phyloP scores from a whole-genome alignment of 352 stramenopile genomes.

The Pythium pectinolyticum region DNA sequence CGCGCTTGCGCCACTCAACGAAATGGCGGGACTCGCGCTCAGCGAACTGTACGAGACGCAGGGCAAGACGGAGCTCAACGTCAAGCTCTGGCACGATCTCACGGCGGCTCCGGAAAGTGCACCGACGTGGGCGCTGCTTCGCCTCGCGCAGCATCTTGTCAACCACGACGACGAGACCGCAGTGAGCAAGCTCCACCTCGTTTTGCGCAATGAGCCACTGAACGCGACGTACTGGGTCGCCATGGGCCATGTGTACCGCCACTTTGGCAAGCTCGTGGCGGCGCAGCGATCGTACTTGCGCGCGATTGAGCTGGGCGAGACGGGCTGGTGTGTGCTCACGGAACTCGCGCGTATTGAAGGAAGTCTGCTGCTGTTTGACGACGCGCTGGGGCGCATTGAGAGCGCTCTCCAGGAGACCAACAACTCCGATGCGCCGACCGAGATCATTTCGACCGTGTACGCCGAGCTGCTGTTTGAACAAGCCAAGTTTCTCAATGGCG shows the following conservation, averaged over 20 bases:
- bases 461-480: constrained; percentile 75
- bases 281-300: constrained; percentile 80
- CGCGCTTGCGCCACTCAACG: constrained; percentile 48
- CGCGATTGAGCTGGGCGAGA: constrained; percentile 69
- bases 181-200: constrained; percentile 68
- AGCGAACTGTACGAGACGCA: constrained; percentile 71
- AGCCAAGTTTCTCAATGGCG: constrained; percentile 69
- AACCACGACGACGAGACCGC: constrained; percentile 64
- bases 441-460: constrained; percentile 59
- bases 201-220: constrained; percentile 69
- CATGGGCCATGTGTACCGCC: constrained; percentile 77
- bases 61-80: constrained; percentile 57
- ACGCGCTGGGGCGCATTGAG: constrained; percentile 63
- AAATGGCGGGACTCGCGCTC: constrained; percentile 60
- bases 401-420: constrained; percentile 32
- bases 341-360: constrained; percentile 83
- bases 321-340: constrained; percentile 66
- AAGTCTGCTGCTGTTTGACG: constrained; percentile 62
- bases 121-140: constrained; percentile 72
- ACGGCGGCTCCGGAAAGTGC: constrained; percentile 55
- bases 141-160: constrained; percentile 69
- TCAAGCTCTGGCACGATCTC: constrained; percentile 71
- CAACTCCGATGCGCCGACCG: constrained; percentile 21
- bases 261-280: constrained; percentile 78
- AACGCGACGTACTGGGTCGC: constrained; percentile 69